These are phyloP conservation scores for Jackrogersella multiformis DNA, from an alignment of 495 filamentous ascomycete genomes.

Conservation along the genomic window DNA sequence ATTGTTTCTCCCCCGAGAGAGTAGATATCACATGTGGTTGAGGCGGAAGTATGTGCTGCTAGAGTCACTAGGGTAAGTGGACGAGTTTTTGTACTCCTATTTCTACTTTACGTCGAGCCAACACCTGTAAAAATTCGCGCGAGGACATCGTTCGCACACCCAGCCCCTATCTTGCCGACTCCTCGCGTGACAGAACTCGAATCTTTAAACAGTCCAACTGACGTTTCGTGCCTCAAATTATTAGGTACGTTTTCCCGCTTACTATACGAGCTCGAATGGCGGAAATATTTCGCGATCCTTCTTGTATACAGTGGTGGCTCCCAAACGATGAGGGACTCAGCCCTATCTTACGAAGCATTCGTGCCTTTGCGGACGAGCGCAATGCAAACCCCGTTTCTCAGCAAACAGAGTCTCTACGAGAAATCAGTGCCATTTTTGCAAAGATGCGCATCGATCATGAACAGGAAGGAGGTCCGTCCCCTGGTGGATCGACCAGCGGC, in stretches of 20 bases:
- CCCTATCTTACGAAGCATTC: conserved; percentile 75
- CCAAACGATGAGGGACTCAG: conserved; percentile 80
- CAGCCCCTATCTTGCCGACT: neutral
- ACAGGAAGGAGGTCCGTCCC: conserved; percentile 29
- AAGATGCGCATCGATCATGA: conserved; percentile 50
- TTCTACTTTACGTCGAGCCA: neutral
- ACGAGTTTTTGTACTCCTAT: neutral
- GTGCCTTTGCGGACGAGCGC: conserved; percentile 79
- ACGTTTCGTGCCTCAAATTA: conserved; percentile 14
- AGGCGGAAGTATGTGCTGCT: conserved; percentile 80
- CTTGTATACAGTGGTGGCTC: conserved; percentile 84
- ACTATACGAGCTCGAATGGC: conserved; percentile 78
- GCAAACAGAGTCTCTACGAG: conserved; percentile 71
- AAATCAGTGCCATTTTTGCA: conserved; percentile 78
- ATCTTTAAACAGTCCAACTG: conserved; percentile 18
- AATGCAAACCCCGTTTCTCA: conserved; percentile 68
- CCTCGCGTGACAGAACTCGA: neutral
- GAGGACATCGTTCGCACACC: neutral
- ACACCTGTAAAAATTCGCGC: neutral
- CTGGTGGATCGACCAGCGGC: conserved; percentile 36
- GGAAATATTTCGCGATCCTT: conserved; percentile 72
- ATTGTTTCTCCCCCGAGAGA: conserved; percentile 79
- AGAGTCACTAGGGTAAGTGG: conserved; percentile 82
- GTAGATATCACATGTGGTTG: conserved; percentile 81
- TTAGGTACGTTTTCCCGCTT: conserved; percentile 82